Base-by-base conservation (phyloP, 257 asterid genomes). In the Solanum sejunctum region DNA sequence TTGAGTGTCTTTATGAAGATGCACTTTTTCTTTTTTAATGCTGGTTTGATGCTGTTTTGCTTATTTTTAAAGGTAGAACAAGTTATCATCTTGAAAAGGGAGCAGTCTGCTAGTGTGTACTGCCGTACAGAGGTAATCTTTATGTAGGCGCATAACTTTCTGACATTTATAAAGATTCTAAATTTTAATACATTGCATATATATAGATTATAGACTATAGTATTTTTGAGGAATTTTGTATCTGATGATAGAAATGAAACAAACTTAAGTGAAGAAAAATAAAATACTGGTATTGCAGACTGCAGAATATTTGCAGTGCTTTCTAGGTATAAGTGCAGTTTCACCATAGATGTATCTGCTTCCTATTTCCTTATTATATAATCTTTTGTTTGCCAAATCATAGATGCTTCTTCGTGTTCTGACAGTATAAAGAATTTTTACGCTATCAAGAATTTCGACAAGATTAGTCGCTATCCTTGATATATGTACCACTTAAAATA, bases 41-140 rank as follows among this genome's bases (percentile, higher is more conserved):
- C 45, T 28, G 39, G 1, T 8, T 13, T 32, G 47, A 67, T 69
- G 39, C 52, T 4, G 66, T 3, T 32, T 67, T 67, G 51, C 77
- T 36, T 82, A 56, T 15, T 36, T 55, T 36, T 36, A 5, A 84
- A 45, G 45, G 84, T 52, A 67, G 87, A 83, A 75, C 83, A 84
- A 72, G 54, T 80, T 63, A 71, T 72, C 55, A 12, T 79, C 67
- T 69, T 80, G 71, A 73, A 80, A n/a, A 84, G 92, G 16, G 82
- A 77, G 82, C 82, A 85, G 7, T 16, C 88, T 83, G 71, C 84
- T 80, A 84, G 86, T 85, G 87, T 83, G 90, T 90, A 89, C 92
- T 85, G 85, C 92, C 92, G 93, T 92, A 91, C 92, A 82, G 55
- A 64, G 84, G 72, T 70, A 70, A 61, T 84, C 83, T 84, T 81